Base-by-base conservation (phyloP, 768 basidiomycete species). In the Inosperma sp. region DNA sequence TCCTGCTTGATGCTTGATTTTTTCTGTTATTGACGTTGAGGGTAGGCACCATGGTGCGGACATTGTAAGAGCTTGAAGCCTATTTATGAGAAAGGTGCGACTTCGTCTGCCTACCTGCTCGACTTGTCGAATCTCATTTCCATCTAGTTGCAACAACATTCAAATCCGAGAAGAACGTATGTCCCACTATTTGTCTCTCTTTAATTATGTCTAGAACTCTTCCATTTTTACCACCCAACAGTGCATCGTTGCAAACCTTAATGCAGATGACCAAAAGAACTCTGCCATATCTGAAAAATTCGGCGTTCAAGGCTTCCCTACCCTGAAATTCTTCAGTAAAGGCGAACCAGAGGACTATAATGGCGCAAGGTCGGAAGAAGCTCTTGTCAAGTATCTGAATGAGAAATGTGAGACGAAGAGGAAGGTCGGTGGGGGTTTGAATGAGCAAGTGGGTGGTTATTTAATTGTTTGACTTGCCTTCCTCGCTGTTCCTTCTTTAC, bases 51-150 rank as follows among this genome's bases (percentile, higher is more conserved):
- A 31, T 86, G 89, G 91, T 94, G 94, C 58, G 92, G 93, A 25
- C 93, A 98, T 75, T 97, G 95, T 80, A 97, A 97, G 74, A 77
- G 54, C 56, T 66, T 96, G 67, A 94, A 94, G 68, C 93, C 93
- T 16, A 75, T 77, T 26, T 93, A 88, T 62, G 93, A 94, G 65
- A 77, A 88, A 65, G 83, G 84, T 85, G 53, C 30, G 59, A 26
- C 19, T 27, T 14, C 16, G 16, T 10, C 21, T 9, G 33, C 31
- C 16, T 16, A 22, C 17, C 14, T 17, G 12, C 4, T 8, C 34
- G 31, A 40, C 7, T 22, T 21, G 36, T 36, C n/a, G 10, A 41
- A 12, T 22, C 33, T 34, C 23, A 29, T n/a, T 25, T 49, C 26
- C 36, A n/a, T 22, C 25, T 49, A 87, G 86, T 93, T 35, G 93